Evolutionary conservation across 495 filamentous ascomycete genomes (phyloP).

Genomic region (Entonaema liquescens): DNA sequence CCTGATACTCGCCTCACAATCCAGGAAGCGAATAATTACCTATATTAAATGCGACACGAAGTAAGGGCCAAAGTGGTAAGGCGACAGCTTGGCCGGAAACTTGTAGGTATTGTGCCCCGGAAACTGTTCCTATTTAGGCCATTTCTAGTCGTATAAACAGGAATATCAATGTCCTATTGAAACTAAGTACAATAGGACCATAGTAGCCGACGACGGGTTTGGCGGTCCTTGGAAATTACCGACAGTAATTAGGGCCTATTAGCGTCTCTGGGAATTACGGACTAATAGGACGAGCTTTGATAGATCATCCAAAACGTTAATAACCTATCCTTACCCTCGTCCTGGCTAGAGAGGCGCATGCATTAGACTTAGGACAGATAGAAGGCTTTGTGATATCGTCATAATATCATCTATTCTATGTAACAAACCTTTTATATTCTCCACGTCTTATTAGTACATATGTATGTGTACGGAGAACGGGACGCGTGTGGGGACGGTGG

Average conservation of each 20-base stretch:
- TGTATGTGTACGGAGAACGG: slow-evolving; percentile 3
- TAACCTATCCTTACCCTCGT: neutral
- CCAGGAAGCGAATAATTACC: slow-evolving; percentile 23
- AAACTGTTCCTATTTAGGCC: slow-evolving; percentile 12
- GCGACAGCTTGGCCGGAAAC: slow-evolving; percentile 12
- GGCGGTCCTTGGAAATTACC: slow-evolving; percentile 23
- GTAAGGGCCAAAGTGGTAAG: slow-evolving; percentile 13
- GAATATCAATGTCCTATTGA: neutral
- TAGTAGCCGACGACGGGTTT: neutral
- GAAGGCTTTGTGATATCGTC: slow-evolving; percentile 32
- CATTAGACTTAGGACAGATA: slow-evolving; percentile 22
- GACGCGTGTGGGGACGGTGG: slow-evolving; percentile 9
- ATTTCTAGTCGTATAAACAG: slow-evolving; percentile 24
- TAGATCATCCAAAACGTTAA: too few species aligned
- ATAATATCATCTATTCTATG: slow-evolving; percentile 10
- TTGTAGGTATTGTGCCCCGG: neutral
- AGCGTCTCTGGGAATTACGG: slow-evolving; percentile 3
- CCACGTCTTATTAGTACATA: neutral
- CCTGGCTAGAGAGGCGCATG: slow-evolving; percentile 23
- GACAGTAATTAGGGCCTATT: slow-evolving; percentile 19
- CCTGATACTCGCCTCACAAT: slow-evolving; percentile 28
- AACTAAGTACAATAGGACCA: neutral
- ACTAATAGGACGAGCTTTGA: too few species aligned
- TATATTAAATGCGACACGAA: slow-evolving; percentile 26
- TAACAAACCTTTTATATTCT: neutral